Evolutionary conservation across 2,329 filamentous ascomycete genomes (phyloP).

Genomic region (Talaromyces sp.): DNA sequence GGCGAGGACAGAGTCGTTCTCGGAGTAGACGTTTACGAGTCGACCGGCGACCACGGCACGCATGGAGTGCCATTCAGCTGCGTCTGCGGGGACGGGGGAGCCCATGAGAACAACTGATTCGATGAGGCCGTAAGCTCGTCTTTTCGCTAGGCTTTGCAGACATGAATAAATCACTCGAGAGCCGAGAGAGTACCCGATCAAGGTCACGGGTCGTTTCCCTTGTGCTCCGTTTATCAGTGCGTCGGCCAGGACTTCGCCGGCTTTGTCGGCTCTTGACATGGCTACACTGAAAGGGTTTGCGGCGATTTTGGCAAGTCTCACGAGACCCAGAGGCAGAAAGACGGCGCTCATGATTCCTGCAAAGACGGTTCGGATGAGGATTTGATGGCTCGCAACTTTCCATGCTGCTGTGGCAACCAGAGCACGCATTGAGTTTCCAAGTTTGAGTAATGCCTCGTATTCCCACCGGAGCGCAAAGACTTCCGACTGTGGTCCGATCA

Average conservation of each 20-base stretch:
- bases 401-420: constrained; percentile 80
- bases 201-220: constrained; percentile 74
- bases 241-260: constrained; percentile 74
- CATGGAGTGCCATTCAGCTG: constrained; percentile 71
- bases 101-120: constrained; percentile 83
- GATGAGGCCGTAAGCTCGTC: constrained; percentile 76
- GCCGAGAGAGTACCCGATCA: constrained; percentile 79
- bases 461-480: constrained; percentile 84
- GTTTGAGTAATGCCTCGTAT: constrained; percentile 68
- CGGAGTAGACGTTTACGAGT: constrained; percentile 83
- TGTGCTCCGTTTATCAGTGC: constrained; percentile 77
- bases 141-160: constrained; percentile 69
- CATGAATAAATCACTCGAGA: constrained; percentile 81
- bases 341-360: constrained; percentile 63
- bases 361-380: constrained; percentile 69
- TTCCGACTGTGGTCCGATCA: constrained; percentile 69
- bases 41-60: constrained; percentile 75
- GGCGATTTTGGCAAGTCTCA: constrained; percentile 65
- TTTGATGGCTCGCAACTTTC: constrained; percentile 66
- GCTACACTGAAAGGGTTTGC: constrained; percentile 82
- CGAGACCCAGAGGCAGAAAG: constrained; percentile 65
- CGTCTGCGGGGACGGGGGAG: constrained; percentile 69
- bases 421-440: constrained; percentile 73
- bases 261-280: constrained; percentile 73
- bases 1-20: constrained; percentile 81